Conservation (phyloP, 2,329 filamentous ascomycete species). For the Microcyclospora tardicrescens region DNA sequence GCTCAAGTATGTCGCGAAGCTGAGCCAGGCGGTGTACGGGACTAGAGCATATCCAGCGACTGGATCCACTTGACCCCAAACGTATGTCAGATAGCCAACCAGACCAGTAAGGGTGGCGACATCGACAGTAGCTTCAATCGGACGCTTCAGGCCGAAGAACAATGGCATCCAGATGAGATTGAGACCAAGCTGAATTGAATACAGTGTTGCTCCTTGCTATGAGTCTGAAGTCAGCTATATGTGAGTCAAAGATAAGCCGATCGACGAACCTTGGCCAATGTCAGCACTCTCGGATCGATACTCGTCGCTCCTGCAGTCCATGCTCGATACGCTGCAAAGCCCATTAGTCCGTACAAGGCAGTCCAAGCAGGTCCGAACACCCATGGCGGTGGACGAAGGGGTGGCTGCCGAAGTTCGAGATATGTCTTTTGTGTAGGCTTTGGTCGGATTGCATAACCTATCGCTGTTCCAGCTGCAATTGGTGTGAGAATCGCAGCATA, state of each 20-base stretch:
- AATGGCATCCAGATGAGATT: constrained; percentile 88
- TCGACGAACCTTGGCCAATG: constrained; percentile 40
- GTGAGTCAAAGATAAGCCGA: no score
- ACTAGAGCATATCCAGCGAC: constrained; percentile 60
- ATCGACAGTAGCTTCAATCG: constrained; percentile 61
- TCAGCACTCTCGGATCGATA: constrained; percentile 41
- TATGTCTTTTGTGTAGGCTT: constrained; percentile 50
- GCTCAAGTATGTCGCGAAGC: constrained; percentile 77
- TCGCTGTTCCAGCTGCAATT: constrained; percentile 56
- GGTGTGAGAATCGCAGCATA: constrained; percentile 65
- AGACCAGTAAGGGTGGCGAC: constrained; percentile 59
- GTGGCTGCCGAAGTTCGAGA: constrained; percentile 51
- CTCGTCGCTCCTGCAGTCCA: constrained; percentile 50
- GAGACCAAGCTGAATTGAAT: constrained; percentile 71
- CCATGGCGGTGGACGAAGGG: constrained; percentile 43
- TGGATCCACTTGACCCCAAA: constrained; percentile 63
- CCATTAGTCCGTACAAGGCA: constrained; percentile 56
- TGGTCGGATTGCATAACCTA: constrained; percentile 55
- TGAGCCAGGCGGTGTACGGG: constrained; percentile 76
- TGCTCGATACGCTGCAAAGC: constrained; percentile 74
- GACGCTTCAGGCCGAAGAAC: constrained; percentile 69
- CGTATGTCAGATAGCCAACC: constrained; percentile 59
- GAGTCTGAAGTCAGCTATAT: background rate
- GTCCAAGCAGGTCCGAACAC: constrained; percentile 49
- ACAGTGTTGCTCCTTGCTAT: constrained; percentile 58